A percentile compares a stretch with the other conserved stretches of the same genome.
phyloP scores from a whole-genome alignment of 345 rosid genomes.

The Salix brachista region DNA sequence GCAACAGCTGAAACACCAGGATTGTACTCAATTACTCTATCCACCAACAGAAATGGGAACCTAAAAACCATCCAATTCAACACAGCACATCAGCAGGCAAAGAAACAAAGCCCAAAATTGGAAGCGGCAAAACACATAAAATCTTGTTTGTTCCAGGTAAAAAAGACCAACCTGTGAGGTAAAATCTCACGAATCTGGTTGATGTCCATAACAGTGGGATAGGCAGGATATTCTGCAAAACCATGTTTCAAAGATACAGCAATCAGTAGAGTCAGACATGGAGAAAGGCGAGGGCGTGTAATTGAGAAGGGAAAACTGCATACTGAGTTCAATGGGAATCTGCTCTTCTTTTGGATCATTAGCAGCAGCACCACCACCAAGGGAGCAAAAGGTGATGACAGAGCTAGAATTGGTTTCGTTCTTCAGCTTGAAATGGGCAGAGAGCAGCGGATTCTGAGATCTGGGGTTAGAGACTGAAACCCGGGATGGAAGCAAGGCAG shows the following conservation, averaged over 20 bases:
- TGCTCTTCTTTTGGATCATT: constrained; percentile 27
- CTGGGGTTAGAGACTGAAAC: constrained; percentile 13
- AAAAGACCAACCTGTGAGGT: constrained; percentile 64
- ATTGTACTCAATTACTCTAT: constrained; percentile 91
- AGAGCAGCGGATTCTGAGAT: neutral
- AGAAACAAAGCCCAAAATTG: no score
- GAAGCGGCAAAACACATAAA: neutral
- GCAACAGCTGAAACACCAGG: constrained; percentile 95
- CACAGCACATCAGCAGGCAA: neutral
- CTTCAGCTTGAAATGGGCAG: constrained; percentile 8
- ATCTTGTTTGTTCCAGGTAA: neutral
- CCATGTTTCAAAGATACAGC: neutral
- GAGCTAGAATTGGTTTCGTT: neutral
- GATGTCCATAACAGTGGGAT: constrained; percentile 80
- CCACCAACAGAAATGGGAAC: constrained; percentile 96
- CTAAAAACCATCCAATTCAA: constrained; percentile 23
- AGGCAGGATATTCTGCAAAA: constrained; percentile 54
- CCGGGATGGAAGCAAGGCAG: constrained; percentile 12
- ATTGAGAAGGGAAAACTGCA: neutral
- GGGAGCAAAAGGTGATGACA: constrained; percentile 31
- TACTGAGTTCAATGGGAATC: constrained; percentile 49
- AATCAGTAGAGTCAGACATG: neutral
- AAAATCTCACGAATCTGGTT: constrained; percentile 84
- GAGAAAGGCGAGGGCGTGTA: neutral
- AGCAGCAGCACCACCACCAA: constrained; percentile 19